Evolutionary conservation across 306 rosid species (phyloP).

Genomic region (Biancaea sappan): DNA sequence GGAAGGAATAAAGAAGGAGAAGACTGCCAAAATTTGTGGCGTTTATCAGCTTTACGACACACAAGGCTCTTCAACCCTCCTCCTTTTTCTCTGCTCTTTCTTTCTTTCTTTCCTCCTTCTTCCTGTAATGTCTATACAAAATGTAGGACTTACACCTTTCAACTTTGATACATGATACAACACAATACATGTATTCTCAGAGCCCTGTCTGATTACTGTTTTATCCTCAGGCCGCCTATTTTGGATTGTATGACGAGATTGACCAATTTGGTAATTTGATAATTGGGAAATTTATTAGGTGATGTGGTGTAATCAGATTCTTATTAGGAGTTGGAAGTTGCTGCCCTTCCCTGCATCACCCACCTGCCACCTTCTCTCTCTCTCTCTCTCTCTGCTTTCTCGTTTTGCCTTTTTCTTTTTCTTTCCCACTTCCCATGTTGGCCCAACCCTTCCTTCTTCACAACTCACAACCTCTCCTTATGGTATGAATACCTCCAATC

Average conservation of each 20-base stretch:
- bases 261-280: slow-evolving; percentile 30
- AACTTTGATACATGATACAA: background rate
- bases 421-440: background rate
- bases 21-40: slow-evolving; percentile 26
- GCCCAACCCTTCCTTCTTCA: background rate
- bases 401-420: background rate
- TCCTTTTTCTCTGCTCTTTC: slow-evolving; percentile 51
- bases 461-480: background rate
- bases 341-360: slow-evolving; percentile 35
- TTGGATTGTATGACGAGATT: background rate
- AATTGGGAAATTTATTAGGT: slow-evolving; percentile 18
- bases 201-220: slow-evolving; percentile 9
- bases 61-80: slow-evolving; percentile 42
- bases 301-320: slow-evolving; percentile 41
- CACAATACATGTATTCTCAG: background rate
- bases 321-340: slow-evolving; percentile 20
- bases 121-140: background rate
- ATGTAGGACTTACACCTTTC: slow-evolving; percentile 42
- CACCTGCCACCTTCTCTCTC: slow-evolving; percentile 37
- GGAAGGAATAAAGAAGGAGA: background rate
- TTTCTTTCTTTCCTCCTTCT: slow-evolving; percentile 16
- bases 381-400: no score
- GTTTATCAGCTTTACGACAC: slow-evolving; percentile 44
- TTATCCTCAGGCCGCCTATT: background rate
- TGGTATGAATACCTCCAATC: no score